A percentile compares a stretch with the other conserved stretches of the same genome.
Conservation (phyloP, 2,329 filamentous ascomycete species). For the Penicillium aurantiogriseum region DNA sequence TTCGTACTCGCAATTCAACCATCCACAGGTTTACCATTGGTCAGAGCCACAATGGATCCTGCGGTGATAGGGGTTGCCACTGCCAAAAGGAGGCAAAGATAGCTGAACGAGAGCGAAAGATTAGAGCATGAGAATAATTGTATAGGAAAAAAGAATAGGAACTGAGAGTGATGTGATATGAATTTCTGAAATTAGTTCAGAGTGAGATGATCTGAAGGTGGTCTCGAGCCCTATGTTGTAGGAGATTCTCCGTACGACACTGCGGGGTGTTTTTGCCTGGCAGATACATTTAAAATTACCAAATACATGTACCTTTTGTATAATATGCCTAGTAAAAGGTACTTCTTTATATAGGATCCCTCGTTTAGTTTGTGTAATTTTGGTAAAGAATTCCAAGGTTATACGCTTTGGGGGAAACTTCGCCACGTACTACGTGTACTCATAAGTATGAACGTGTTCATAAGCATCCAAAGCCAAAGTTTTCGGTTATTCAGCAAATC, state of each 20-base stretch:
- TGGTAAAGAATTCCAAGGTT: not conserved
- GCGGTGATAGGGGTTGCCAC: slow-evolving; percentile 29
- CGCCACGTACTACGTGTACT: too few species aligned
- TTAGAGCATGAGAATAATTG: slow-evolving; percentile 23
- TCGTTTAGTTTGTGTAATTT: not conserved
- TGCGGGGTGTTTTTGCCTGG: not conserved
- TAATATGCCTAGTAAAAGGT: not conserved
- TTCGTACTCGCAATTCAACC: not conserved
- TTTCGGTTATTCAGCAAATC: too few species aligned
- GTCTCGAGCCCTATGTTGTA: too few species aligned
- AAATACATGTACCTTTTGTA: not conserved
- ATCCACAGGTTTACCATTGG: not conserved
- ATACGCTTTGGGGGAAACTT: too few species aligned
- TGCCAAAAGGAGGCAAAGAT: slow-evolving; percentile 31
- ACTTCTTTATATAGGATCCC: not conserved
- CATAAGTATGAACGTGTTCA: too few species aligned
- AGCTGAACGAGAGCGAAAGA: slow-evolving; percentile 31
- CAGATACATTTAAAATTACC: not conserved
- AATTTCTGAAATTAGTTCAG: too few species aligned
- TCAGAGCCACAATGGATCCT: not conserved
- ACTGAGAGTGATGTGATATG: not conserved
- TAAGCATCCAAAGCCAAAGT: too few species aligned
- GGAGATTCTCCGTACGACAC: not conserved
- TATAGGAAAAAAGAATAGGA: not conserved
- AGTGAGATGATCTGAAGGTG: not conserved